Evolutionary conservation across 1,284 basidiomycete species (phyloP).

Genomic region (Microbotryum silenes-acaulis): DNA sequence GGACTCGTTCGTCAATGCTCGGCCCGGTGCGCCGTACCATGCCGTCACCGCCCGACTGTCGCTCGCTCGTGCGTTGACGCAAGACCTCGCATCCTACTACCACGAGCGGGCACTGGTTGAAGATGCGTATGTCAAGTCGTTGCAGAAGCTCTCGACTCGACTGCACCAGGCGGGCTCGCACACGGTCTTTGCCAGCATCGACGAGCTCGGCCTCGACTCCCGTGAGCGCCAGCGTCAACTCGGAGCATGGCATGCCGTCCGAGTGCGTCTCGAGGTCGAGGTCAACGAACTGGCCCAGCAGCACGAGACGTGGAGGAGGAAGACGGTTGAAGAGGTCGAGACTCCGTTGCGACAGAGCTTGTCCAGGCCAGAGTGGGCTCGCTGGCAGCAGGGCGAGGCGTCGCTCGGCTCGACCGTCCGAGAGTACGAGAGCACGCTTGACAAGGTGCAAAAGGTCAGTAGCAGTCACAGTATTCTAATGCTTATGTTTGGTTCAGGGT

Average conservation of each 20-base stretch:
- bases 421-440: slow-evolving; percentile 21
- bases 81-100: slow-evolving; percentile 45
- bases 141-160: slow-evolving; percentile 45
- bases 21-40: slow-evolving; percentile 17
- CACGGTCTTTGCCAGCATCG: slow-evolving; percentile 11
- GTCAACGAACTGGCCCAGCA: slow-evolving; percentile 7
- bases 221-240: slow-evolving; percentile 10
- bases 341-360: slow-evolving; percentile 8
- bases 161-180: slow-evolving; percentile 36
- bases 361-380: slow-evolving; percentile 13
- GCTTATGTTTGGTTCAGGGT: too few species aligned
- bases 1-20: slow-evolving; percentile 13
- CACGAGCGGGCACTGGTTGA: slow-evolving; percentile 47
- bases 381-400: slow-evolving; percentile 10
- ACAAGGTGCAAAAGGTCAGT: slow-evolving; percentile 27
- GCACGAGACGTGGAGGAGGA: slow-evolving; percentile 16
- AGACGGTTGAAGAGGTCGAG: slow-evolving; percentile 14
- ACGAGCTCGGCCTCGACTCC: slow-evolving; percentile 1
- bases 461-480: neutral
- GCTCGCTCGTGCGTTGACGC: slow-evolving; percentile 20
- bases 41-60: slow-evolving; percentile 14
- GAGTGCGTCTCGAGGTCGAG: slow-evolving; percentile 15
- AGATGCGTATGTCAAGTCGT: slow-evolving; percentile 45
- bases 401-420: slow-evolving; percentile 2
- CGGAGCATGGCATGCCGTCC: slow-evolving; percentile 6